Base-by-base conservation (phyloP, 495 filamentous ascomycete species). In the Penicillium turbatum region DNA sequence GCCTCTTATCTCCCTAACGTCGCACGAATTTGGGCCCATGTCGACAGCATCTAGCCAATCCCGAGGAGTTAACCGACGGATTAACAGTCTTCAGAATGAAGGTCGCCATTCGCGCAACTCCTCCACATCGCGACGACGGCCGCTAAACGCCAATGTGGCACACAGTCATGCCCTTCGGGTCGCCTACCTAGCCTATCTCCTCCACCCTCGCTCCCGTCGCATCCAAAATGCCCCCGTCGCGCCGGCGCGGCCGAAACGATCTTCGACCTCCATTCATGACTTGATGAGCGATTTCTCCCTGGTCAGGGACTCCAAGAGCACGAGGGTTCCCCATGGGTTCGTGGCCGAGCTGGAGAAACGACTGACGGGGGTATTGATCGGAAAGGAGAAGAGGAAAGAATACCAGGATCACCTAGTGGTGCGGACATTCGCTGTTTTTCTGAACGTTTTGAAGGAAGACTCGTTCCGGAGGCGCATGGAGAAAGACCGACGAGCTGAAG, bases 401-500 rank as follows among this genome's bases (percentile, higher is more conserved):
- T 99, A 83, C 68, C 86, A 79, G 62, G 89, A 90, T 79, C 79
- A 75, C 54, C 70, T 75, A 72, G 88, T 87, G 65, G 93, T 86
- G 73, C 83, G 84, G 62, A 88, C 82, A 50, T 97, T 89, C 73
- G 92, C 81, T 56, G 87, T 77, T 46, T 92, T 87, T 68, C 80
- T 89, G 61, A 90, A 89, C 54, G 81, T 83, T 26, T 79, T 92
- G 62, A 89, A 84, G 52, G 82, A 87, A 47, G 81, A 83, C 38
- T 79, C 79, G 26, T 90, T 87, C 60, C 82, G 82, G 49, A 87
- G 86, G 63, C 76, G 79, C 46, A 87, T 96, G 78, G 90, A 96
- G 60, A 96, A 96, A 72, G 93, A 97, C 66, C 82, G 95, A 47
- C 84, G 91, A 62, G 85, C 96, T 17, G 95, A 99, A 69, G 91